Base-by-base conservation (phyloP, 75 land plant species). In the Cunninghamia lanceolata region DNA sequence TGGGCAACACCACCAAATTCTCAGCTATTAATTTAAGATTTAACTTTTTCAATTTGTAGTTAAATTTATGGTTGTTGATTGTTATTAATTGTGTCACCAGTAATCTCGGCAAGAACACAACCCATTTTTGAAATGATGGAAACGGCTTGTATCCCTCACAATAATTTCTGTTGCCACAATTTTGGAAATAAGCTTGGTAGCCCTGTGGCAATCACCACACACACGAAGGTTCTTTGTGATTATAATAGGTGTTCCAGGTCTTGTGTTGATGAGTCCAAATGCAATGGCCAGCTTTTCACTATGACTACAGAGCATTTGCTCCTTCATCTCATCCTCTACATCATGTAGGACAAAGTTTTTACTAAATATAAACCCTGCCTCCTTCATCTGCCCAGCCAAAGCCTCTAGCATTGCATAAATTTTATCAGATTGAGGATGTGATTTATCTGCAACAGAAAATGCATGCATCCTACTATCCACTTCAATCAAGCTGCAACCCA, bases 321-420 rank as follows among this genome's bases (percentile, higher is more conserved):
- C 91, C 87, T 89, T 90, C 66, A 90, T 91, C 86, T 91, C 94
- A 38, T 91, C 89, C 34, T 86, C 87, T 15, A 91, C 85, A 89
- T 89, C 91, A 91, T 86, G 87, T 16, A 88, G 19, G 47, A 93
- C 92, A 30, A 83, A 47, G 25, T 90, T 90, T 0, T 85, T 84
- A 6, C 35, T 71, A 28, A 85, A 83, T 19, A 54, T 35, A 63
- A 40, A 79, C 47, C 82, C 82, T 43, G 50, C 82, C 9, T 79
- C 82, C 45, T 79, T 43, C 82, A 79, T 79, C 82, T 79, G 82
- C 14, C 45, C 45, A 28, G 82, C 43, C 82, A 79, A n/a, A 42
- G 50, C 28, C 43, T 25, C 46, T 9, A 79, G 14, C 40, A 39
- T 76, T 76, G 79, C 79, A 79, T 79, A 79, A 79, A 43, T 79